phyloP scores from a whole-genome alignment of 371 early-diverging fungal genomes.

The Batrachochytrium dendrobatidis region DNA sequence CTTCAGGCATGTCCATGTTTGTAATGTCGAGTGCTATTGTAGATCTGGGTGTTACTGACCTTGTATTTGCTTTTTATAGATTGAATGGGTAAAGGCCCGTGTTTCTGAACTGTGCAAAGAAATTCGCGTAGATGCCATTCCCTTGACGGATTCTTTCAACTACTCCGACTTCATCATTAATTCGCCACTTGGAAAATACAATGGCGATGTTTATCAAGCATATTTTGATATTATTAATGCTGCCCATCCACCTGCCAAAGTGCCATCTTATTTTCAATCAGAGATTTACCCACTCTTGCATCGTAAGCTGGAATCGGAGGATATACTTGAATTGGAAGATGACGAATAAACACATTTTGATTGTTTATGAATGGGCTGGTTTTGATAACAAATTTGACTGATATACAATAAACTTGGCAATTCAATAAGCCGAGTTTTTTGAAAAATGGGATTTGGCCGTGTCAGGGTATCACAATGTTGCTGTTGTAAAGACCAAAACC shows the following conservation, averaged over 20 bases:
- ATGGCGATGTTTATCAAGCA: constrained; percentile 81
- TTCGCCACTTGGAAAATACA: constrained; percentile 80
- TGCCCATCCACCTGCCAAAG: constrained; percentile 62
- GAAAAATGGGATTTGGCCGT: too few species aligned
- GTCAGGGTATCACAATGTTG: too few species aligned
- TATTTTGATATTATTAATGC: constrained; percentile 79
- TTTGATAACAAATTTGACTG: too few species aligned
- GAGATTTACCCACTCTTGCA: constrained; percentile 75
- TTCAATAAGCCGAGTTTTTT: too few species aligned
- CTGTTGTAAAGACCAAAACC: too few species aligned
- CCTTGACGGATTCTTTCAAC: constrained; percentile 81
- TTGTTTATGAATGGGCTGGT: too few species aligned
- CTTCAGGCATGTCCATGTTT: constrained; percentile 52
- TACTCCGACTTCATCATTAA: constrained; percentile 81
- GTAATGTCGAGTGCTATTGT: too few species aligned
- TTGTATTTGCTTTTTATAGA: constrained; percentile 8
- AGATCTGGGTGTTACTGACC: too few species aligned
- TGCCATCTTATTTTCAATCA: constrained; percentile 71
- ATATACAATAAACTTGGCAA: too few species aligned
- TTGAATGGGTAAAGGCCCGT: constrained; percentile 29
- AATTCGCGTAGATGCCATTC: constrained; percentile 74
- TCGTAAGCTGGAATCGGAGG: constrained; percentile 49
- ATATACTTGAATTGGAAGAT: constrained; percentile 46
- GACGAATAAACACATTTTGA: constrained; percentile 35
- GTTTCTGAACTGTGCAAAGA: constrained; percentile 62